phyloP scores from a whole-genome alignment of 2,329 filamentous ascomycete genomes.

The Fusarium fracticaudum region DNA sequence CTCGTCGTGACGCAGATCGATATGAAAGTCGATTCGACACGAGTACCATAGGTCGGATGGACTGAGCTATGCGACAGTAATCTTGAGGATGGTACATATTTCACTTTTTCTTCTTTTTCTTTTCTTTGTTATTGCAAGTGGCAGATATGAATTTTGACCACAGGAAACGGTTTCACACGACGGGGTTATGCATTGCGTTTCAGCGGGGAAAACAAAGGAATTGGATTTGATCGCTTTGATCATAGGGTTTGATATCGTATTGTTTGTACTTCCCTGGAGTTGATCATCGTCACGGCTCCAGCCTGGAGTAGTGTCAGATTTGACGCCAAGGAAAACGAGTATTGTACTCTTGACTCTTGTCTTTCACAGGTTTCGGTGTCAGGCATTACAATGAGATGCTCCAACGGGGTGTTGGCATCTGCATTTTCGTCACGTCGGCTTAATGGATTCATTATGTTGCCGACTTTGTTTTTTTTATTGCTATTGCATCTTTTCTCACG shows the following conservation, averaged over 20 bases:
- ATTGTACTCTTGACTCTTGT: slow-evolving; percentile 31
- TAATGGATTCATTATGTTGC: slow-evolving; percentile 40
- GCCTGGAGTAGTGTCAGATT: background rate
- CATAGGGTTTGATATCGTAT: slow-evolving; percentile 34
- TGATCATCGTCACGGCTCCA: background rate
- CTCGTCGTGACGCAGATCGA: background rate
- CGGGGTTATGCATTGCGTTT: slow-evolving; percentile 51
- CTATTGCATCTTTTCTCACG: slow-evolving; percentile 35
- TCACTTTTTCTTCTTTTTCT: slow-evolving; percentile 17
- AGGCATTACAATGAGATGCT: slow-evolving; percentile 12
- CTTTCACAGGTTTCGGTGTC: slow-evolving; percentile 37
- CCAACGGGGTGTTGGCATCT: slow-evolving; percentile 30
- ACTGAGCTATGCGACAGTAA: slow-evolving; percentile 27
- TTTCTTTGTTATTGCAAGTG: slow-evolving; percentile 36
- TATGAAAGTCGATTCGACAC: background rate
- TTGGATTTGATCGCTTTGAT: slow-evolving; percentile 38
- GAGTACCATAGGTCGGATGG: background rate
- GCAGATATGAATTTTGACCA: slow-evolving; percentile 33
- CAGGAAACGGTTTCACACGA: slow-evolving; percentile 47
- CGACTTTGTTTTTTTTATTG: slow-evolving; percentile 11
- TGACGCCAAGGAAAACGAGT: background rate
- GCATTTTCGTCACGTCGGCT: slow-evolving; percentile 33
- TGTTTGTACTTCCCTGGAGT: slow-evolving; percentile 15
- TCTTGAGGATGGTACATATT: slow-evolving; percentile 46
- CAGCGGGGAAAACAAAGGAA: slow-evolving; percentile 48